Base-by-base conservation (phyloP, 2,329 filamentous ascomycete species). In the Thelonectria rubi region DNA sequence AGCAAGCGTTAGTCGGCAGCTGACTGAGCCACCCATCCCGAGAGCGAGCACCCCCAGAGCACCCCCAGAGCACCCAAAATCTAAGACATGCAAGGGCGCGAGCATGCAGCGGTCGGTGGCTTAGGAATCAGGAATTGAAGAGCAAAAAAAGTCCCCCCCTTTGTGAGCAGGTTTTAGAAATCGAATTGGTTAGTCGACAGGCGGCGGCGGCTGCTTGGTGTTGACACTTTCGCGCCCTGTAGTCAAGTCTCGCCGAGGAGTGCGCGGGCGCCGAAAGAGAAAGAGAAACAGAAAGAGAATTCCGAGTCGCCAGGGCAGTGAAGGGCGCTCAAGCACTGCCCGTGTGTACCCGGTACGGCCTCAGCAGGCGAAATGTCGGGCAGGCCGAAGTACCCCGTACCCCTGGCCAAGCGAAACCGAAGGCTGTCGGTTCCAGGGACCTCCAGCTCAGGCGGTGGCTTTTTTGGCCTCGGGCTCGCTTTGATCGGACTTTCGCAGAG, bases 301-400 rank as follows among this genome's bases (percentile, higher is more conserved):
- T 5, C 11, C 3, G 37, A 45, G 10, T 21, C 10, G 42, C 18
- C 20, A n/a, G 24, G 24, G 24, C 4, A 7, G 4, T 24, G 24
- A n/a, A n/a, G n/a, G n/a, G n/a, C n/a, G n/a, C n/a, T n/a, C n/a
- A n/a, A n/a, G n/a, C 24, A 24, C 24, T 24, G 42, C 18, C 30
- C 49, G 42, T 20, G 34, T 39, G 21, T 40, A 52, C 15, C 45
- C 21, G 46, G 55, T 58, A 58, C 37, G 34, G 11, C 11, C 9
- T 47, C 18, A 45, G 12, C 20, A 42, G 50, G 53, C 30, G 21
- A 48, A 37, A 34, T 32, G 17, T 52, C 40, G 52, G 60, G 32
- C 58, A 60, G 51, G 26, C 55, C 51, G 55, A 70, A 46, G 68
- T 70, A 69, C 61, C 66, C 60, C 40, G 15, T 11, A 34, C 42